Base-by-base conservation (phyloP, 2,329 filamentous ascomycete species). In the Ceratocystis harringtonii region DNA sequence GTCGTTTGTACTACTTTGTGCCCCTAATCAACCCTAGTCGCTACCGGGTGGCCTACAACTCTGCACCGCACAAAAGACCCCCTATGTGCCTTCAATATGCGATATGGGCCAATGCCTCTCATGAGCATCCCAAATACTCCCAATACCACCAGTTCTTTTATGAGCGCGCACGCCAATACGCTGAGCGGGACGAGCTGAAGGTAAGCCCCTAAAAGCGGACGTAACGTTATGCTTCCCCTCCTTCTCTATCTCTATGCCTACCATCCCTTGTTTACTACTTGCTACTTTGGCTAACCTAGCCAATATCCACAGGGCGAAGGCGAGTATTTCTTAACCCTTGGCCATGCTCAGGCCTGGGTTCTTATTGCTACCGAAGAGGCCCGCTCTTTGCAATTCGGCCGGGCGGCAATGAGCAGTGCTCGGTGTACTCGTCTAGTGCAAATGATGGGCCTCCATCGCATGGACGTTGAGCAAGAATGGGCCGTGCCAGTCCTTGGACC, bases 71-170 rank as follows among this genome's bases (percentile, higher is more conserved):
- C 66, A 84, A 87, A 79, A 86, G 89, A 66, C 92, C 92, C 1
- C 89, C 92, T 0, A 84, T 95, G 71, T 89, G 84, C 71, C 76
- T 96, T 52, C 83, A 92, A 71, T 96, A 96, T 74, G 87, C 86
- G 28, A 89, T 96, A 73, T 96, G 91, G 90, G 83, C 86, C n/a
- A 78, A 89, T 70, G 89, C 89, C 7, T 84, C 90, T 4, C 82
- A 84, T 15, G 79, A 86, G 1, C 83, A 86, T 41, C 81, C 88
- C 50, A 90, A 90, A 71, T 95, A 95, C 71, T 78, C 81, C 6
- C 76, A 78, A 7, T 82, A 90, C 48, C 84, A 90, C 68, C 85
- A 88, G 6, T 81, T 92, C 61, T 92, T 96, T 71, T 96, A 96
- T 72, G 81, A 84, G 62, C 82, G 90, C 52, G 84, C 91, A 3